Evolutionary conservation across 2,329 filamentous ascomycete genomes (phyloP).

Genomic region (Thielaviopsis punctulata): DNA sequence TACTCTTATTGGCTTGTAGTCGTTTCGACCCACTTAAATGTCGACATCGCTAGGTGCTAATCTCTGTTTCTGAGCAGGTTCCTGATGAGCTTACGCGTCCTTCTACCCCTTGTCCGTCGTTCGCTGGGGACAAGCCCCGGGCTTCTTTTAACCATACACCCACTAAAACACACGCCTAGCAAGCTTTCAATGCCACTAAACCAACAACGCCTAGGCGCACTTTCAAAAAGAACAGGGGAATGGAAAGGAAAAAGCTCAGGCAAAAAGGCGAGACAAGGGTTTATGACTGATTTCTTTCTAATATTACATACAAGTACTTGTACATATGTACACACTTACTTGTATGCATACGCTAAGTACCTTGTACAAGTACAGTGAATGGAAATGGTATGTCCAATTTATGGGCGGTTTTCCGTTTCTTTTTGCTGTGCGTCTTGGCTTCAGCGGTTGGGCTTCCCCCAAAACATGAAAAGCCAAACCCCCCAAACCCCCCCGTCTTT

Average conservation of each 20-base stretch:
- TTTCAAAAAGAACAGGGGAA: not conserved
- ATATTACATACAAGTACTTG: too few species aligned
- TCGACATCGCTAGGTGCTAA: not conserved
- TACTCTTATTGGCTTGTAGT: not conserved
- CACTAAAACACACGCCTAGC: not conserved
- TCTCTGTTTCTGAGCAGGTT: not conserved
- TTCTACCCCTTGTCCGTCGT: not conserved
- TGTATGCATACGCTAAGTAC: too few species aligned
- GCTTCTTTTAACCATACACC: not conserved
- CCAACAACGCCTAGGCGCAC: too few species aligned
- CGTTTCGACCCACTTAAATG: not conserved
- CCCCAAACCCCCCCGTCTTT: not conserved
- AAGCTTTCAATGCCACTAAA: not conserved
- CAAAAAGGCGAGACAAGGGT: too few species aligned
- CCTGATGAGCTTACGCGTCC: not conserved
- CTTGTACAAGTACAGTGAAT: too few species aligned
- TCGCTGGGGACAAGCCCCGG: not conserved
- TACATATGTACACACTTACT: too few species aligned
- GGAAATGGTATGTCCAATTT: not conserved
- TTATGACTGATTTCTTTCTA: too few species aligned
- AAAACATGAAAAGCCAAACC: not conserved
- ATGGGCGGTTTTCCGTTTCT: not conserved
- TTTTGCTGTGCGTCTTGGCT: not conserved
- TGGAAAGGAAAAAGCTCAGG: too few species aligned
- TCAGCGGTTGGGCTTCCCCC: not conserved